phyloP scores from a whole-genome alignment of 2,329 filamentous ascomycete genomes.

The Paraconiothyrium brasiliense region DNA sequence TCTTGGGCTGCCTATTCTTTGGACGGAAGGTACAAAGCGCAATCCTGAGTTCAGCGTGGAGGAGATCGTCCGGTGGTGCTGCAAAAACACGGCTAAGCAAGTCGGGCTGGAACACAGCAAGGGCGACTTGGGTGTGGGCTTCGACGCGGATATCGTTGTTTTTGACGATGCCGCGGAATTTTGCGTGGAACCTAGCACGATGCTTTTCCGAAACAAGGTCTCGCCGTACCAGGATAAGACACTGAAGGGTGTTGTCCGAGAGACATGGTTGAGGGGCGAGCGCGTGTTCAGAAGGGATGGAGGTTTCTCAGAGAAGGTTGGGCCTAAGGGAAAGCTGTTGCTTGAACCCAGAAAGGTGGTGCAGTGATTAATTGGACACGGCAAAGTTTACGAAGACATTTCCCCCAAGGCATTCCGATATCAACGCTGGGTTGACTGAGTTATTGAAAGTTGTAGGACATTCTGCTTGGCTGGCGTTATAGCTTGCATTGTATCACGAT shows the following conservation, averaged over 20 bases:
- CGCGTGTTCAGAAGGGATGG: conserved; percentile 77
- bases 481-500: conserved; percentile 21
- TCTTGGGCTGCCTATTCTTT: conserved; percentile 87
- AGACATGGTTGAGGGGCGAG: conserved; percentile 84
- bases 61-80: conserved; percentile 87
- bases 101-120: conserved; percentile 85
- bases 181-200: conserved; percentile 72
- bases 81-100: conserved; percentile 84
- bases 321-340: conserved; percentile 60
- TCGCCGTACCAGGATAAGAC: conserved; percentile 86
- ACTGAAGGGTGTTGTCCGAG: conserved; percentile 79
- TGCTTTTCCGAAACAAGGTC: conserved; percentile 95
- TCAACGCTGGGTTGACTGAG: not conserved
- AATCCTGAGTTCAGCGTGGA: conserved; percentile 67
- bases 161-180: conserved; percentile 88
- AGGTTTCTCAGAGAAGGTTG: conserved; percentile 67
- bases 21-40: conserved; percentile 76
- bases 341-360: conserved; percentile 57
- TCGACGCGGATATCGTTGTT: conserved; percentile 90
- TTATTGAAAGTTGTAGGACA: not conserved
- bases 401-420: not conserved
- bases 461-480: not conserved
- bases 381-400: not conserved
- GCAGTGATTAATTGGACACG: conserved; percentile 11
- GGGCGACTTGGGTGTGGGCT: conserved; percentile 80